Base-by-base conservation (phyloP, 2,329 filamentous ascomycete species). In the Hymenoscyphus fructigenus region DNA sequence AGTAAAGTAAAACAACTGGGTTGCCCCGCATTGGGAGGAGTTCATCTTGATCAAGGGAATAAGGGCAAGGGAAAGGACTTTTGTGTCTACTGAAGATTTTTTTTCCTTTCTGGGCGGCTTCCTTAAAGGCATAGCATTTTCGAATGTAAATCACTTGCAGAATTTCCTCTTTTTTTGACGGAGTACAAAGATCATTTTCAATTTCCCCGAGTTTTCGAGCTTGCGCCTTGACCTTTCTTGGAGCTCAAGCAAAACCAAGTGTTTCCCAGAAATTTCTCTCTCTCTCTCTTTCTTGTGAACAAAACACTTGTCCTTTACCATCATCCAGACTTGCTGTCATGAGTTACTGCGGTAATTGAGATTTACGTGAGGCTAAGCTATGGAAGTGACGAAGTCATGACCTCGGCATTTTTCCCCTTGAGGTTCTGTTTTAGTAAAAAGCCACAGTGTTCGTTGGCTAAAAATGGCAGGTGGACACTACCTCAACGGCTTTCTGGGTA, bases 41-140 rank as follows among this genome's bases (percentile, higher is more conserved):
- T 57, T 36, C 32, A 57, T 57, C 32, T 20, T 32, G 55, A 57
- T 32, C 28, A 32, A 53, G 47, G 34, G 34, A 47, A 60, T 29
- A 32, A 57, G 44, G 20, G 28, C 32, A 29, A 57, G 28, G 20
- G 28, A 50, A 50, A 36, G 44, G 38, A 53, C 20, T 14, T 14
- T 23, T 23, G 20, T 14, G n/a, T 50, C 47, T 53, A 10, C 10
- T 50, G n/a, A 47, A 50, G n/a, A 50, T 7, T 12, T 50, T 23
- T 50, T 9, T 47, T 50, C 5, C 26, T 23, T 26, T 53, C 47
- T 53, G 47, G 47, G 47, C 47, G 44, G 26, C 23, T 50, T 61
- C 44, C 59, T 34, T 34, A 23, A 36, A 23, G 59, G 41, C 41
- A 61, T 61, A 38, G 59, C 59, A 61, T 50, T 55, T 61, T 23